Base-by-base conservation (phyloP, 768 basidiomycete genomes). In the Postia placenta region DNA sequence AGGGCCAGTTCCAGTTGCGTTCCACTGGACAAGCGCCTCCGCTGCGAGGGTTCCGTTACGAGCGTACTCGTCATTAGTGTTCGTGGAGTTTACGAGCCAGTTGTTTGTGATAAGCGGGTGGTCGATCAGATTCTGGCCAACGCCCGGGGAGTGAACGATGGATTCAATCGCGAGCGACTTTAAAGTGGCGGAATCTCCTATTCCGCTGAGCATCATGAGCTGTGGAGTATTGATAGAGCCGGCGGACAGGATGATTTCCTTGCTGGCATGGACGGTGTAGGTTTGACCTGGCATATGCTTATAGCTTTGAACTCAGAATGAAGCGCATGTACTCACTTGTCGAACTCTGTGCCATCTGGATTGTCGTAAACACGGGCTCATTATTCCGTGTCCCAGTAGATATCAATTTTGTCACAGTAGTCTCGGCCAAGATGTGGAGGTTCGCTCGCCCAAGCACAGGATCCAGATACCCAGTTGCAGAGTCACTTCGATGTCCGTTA, bases 91-190 rank as follows among this genome's bases (percentile, higher is more conserved):
- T 23, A 55, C 53, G n/a, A 38, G 25, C 56, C 48, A 60, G 14
- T 48, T 47, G 42, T 55, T 58, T 30, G 40, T 28, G 11, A 59
- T n/a, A 27, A 51, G 38, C 33, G 54, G 53, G 44, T 66, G 64
- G 42, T 67, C 66, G 5, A 48, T 36, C 20, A 68, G 49, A 50
- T 67, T 54, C 48, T 58, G 51, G 11, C 67, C 67, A 15, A 67
- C 64, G 7, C 53, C 57, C 4, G 62, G 60, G 20, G 58, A 48
- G 43, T 64, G 45, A 11, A 57, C 41, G 15, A 64, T 24, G 15
- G 54, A 22, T 4, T 27, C 15, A 36, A 68, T 57, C 4, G 55
- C 57, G 26, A 61, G 44, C 11, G 46, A 17, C 6, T 40, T 14
- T 43, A 68, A 60, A 9, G 51, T 25, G 5, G 33, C 20, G 3